A percentile compares a stretch with the other conserved stretches of the same genome.
Conservation (phyloP, 163 green algal species). For the Coccomyxa subellipsoidea region DNA sequence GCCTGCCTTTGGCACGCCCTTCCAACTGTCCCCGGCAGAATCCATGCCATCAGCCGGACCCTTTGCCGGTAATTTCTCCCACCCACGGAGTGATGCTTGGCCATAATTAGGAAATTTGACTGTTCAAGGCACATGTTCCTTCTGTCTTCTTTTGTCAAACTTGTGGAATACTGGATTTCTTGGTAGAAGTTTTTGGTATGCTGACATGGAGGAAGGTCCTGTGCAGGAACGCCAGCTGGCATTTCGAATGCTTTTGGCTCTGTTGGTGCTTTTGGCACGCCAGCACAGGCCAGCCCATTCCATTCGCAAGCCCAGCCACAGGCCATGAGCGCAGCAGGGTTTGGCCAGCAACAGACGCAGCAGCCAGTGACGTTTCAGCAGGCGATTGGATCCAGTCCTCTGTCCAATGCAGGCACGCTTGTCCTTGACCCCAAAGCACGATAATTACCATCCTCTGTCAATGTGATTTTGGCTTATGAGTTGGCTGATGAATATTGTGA, state of each 20-base stretch:
- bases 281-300: neutral
- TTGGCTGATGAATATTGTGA: too few relatives aligned
- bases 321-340: neutral
- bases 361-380: neutral
- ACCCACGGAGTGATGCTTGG: too few relatives aligned
- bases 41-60: neutral
- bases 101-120: too few relatives aligned
- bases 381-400: neutral
- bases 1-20: neutral
- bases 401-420: neutral
- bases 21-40: neutral
- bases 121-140: too few relatives aligned
- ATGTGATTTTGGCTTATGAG: too few relatives aligned
- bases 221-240: neutral
- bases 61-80: neutral
- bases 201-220: too few relatives aligned
- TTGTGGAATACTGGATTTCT: too few relatives aligned
- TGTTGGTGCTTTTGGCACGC: neutral
- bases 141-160: too few relatives aligned
- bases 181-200: too few relatives aligned
- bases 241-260: neutral
- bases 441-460: too few relatives aligned
- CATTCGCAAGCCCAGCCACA: neutral
- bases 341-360: neutral
- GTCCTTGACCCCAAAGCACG: too few relatives aligned